Base-by-base conservation (phyloP, 2,329 filamentous ascomycete species). In the Aspergillus quadrilineatus region DNA sequence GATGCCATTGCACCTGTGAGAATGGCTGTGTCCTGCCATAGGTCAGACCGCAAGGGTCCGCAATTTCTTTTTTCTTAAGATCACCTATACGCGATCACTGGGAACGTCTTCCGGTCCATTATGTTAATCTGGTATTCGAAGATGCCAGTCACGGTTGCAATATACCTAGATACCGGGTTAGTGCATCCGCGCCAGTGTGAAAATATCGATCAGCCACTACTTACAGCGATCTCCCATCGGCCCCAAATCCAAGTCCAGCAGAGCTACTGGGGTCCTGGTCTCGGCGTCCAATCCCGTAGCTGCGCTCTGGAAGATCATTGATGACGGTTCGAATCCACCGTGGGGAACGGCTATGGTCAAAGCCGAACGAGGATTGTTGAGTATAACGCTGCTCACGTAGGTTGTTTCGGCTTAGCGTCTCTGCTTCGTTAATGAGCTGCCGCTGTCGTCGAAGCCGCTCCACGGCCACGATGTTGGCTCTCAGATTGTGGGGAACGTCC, bases 111-210 rank as follows among this genome's bases (percentile, higher is more conserved):
- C 50, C 78, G 76, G 59, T 79, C 77, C 39, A 73, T 70, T 42
- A 77, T 65, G 58, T 80, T 79, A 57, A 80, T 60, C 41, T 75
- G 70, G 60, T 74, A 79, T 62, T 80, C 75, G 52, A 79, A 78
- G 28, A 80, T 79, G 15, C 78, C 78, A 58, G 77, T 71, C 46
- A 78, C 69, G 5, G 77, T 79, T n/a, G 73, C 78, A 58, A 79
- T 71, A 57, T 77, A 80, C 60, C 78, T 80, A 58, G 26, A 45
- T 28, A 15, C 26, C 17, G 47, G 36, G 22, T 63, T 52, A 64
- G 61, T 55, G 53, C 47, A 55, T 29, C 54, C 37, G 49, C 30
- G 15, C 34, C 50, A 26, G 34, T 26, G n/a, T 30, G 17, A 26
- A 53, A 22, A 22, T 22, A 22, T 22, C 22, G 22, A 4, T 15